A percentile compares a stretch with the other conserved stretches of the same genome.
Conservation (phyloP, 805 yeast species). For the Candida takata region DNA sequence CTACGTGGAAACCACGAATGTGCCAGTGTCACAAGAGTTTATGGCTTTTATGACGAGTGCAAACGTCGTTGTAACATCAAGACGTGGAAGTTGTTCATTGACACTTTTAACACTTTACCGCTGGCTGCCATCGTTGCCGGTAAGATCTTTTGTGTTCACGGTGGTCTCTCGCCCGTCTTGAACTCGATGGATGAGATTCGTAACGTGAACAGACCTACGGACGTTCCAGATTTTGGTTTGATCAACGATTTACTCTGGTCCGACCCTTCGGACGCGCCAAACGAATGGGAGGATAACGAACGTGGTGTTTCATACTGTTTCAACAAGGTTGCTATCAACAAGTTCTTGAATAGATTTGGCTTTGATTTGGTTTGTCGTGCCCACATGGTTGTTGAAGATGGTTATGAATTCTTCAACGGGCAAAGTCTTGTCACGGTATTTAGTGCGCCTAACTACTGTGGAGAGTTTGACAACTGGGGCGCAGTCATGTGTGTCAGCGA, state of each 20-base stretch:
- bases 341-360: slow-evolving; percentile 67
- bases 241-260: slow-evolving; percentile 97
- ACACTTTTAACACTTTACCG: slow-evolving; percentile 88
- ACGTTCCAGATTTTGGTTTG: slow-evolving; percentile 96
- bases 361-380: slow-evolving; percentile 87
- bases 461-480: slow-evolving; percentile 76
- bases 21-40: slow-evolving; percentile 88
- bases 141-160: slow-evolving; percentile 94
- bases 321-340: slow-evolving; percentile 75
- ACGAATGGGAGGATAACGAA: slow-evolving; percentile 85
- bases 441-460: slow-evolving; percentile 96
- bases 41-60: slow-evolving; percentile 96
- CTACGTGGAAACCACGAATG: slow-evolving; percentile 95
- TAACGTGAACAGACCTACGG: slow-evolving; percentile 82
- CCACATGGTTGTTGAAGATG: slow-evolving; percentile 96
- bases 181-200: slow-evolving; percentile 74
- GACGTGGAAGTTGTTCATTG: slow-evolving; percentile 94
- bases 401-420: slow-evolving; percentile 87
- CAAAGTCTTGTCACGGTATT: slow-evolving; percentile 90
- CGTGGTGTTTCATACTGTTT: slow-evolving; percentile 95
- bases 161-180: slow-evolving; percentile 86
- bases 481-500: slow-evolving; percentile 97
- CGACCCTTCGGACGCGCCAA: slow-evolving; percentile 69
- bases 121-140: slow-evolving; percentile 84
- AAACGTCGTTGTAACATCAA: slow-evolving; percentile 81